Conservation (phyloP, 306 rosid genomes). For the Fragaria vesca region DNA sequence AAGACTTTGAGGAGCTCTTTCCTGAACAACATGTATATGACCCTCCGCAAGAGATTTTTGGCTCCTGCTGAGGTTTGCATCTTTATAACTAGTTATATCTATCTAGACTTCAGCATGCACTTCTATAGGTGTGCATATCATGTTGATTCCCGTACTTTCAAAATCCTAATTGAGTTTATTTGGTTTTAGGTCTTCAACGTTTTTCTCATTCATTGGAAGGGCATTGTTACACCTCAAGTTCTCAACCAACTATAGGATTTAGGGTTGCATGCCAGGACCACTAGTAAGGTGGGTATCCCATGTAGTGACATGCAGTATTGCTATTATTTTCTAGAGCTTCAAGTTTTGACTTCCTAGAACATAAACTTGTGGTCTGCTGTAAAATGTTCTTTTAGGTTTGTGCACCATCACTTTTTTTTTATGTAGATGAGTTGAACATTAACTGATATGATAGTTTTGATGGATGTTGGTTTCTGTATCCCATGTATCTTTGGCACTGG, state of each 20-base stretch:
- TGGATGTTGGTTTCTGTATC: not conserved
- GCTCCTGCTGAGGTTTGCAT: constrained; percentile 57
- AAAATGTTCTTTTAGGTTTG: not conserved
- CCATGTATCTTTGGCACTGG: not conserved
- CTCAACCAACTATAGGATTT: not conserved
- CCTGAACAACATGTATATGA: constrained; percentile 79
- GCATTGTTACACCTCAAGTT: not conserved
- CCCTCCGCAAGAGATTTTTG: constrained; percentile 92
- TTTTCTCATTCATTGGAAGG: not conserved
- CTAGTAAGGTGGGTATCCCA: not conserved
- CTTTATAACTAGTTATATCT: not conserved
- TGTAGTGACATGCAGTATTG: not conserved
- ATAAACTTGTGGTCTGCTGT: not conserved
- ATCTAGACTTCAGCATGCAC: not conserved
- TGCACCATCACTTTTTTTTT: not conserved
- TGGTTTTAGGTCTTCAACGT: not conserved
- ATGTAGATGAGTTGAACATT: not conserved
- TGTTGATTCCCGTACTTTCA: not conserved
- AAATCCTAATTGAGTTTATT: not conserved
- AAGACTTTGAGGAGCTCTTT: constrained; percentile 93
- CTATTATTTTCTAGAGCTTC: not conserved
- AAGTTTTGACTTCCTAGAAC: not conserved
- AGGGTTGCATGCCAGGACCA: not conserved
- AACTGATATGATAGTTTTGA: not conserved
- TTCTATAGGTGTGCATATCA: not conserved